Evolutionary conservation across 306 rosid genomes (phyloP), one percentile per base, ranked within the genome.

Genomic region (Lathyrus oleraceus): DNA sequence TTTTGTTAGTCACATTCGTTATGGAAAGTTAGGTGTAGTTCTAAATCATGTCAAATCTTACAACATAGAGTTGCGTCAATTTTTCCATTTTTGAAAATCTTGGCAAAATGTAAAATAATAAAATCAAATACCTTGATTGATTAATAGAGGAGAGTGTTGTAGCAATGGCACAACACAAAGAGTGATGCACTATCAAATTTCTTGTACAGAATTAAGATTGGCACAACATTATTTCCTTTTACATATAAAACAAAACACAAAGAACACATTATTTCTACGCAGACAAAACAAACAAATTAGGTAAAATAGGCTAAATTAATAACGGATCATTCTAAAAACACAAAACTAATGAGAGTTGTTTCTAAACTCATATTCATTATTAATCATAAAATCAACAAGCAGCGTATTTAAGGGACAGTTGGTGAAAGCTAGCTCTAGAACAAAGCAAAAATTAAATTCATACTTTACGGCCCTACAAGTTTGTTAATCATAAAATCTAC

Each of bases 11-110:
- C 44, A 20, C 16, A 25, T 32, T 70, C 63, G 54, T 52, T 53
- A 30, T 12, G 72, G 44, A 71, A 45, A 77, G 19, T 43, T 63
- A 68, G 71, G 53, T 63, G 21, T 5, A 62, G 10, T 32, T 59
- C 27, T 8, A 27, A 69, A 69, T 53, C 8, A 35, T 52, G 62
- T 51, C 42, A 62, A 51, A 69, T 16, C 25, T 39, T 51, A 42
- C 16, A 10, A 28, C 9, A 48, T 49, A 39, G n/a, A 38, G 20
- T 17, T 53, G 39, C 54, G 43, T 63, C 10, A 42, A 63, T 25
- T 53, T 19, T 38, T 28, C 56, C 52, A 64, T 56, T 56, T 45
- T 5, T 28, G 12, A 54, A 49, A 69, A 69, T 23, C 25, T 66
- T n/a, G 17, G 51, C 42, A 49, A 42, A 19, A 52, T 35, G 40